These are phyloP conservation scores for Pleurotus tuber-regium DNA, from an alignment of 768 basidiomycete species.

Conservation along the genomic window DNA sequence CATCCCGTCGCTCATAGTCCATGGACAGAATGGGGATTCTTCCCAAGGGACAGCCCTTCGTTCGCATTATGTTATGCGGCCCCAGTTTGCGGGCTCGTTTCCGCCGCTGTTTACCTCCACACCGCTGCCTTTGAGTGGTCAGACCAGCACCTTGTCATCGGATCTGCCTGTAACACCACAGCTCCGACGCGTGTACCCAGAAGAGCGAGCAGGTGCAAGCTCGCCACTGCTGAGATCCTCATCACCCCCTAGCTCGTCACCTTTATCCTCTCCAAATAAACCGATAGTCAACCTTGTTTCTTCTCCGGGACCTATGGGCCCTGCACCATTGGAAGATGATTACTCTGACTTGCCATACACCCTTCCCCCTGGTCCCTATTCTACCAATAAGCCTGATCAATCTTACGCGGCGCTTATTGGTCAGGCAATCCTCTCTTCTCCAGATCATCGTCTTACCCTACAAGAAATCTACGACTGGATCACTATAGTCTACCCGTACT, in stretches of 20 bases:
- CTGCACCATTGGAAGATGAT: slow-evolving; percentile 60
- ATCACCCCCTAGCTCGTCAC: slow-evolving; percentile 53
- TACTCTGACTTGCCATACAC: slow-evolving; percentile 68
- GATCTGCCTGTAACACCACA: slow-evolving; percentile 50
- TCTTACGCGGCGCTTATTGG: slow-evolving; percentile 97
- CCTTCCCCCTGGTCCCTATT: slow-evolving; percentile 85
- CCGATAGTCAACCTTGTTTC: slow-evolving; percentile 73
- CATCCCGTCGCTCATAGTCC: neutral
- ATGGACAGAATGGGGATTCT: neutral
- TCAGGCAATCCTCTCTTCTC: slow-evolving; percentile 86
- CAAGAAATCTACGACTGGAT: slow-evolving; percentile 98
- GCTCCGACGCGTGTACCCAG: slow-evolving; percentile 33
- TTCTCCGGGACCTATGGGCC: slow-evolving; percentile 78
- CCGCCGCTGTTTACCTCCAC: neutral
- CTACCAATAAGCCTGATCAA: slow-evolving; percentile 73
- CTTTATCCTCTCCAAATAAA: slow-evolving; percentile 59
- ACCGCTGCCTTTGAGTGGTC: neutral
- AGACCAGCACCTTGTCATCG: slow-evolving; percentile 21
- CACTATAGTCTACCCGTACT: slow-evolving; percentile 89
- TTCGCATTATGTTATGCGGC: slow-evolving; percentile 5
- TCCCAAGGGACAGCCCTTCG: neutral
- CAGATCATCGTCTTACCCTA: slow-evolving; percentile 80
- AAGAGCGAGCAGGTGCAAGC: neutral
- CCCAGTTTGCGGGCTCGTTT: slow-evolving; percentile 1
- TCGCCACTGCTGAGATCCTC: slow-evolving; percentile 63